These are phyloP conservation scores for Inonotus hispidus DNA, from an alignment of 1,284 basidiomycete genomes.

Conservation along the genomic window DNA sequence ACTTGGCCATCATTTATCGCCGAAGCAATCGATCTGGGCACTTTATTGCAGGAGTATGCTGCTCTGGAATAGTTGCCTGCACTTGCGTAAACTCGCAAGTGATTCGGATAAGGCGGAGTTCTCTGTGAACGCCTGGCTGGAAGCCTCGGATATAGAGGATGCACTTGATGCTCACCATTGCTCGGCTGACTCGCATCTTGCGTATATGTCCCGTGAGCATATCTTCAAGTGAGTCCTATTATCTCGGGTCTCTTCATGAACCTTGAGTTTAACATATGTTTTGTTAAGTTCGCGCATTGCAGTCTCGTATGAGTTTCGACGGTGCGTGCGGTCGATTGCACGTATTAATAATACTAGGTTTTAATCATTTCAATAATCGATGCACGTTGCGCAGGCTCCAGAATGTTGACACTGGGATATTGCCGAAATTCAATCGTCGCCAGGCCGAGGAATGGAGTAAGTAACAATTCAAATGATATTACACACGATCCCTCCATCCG, in stretches of 20 bases:
- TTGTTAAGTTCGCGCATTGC: slow-evolving; percentile 56
- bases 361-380: slow-evolving; percentile 24
- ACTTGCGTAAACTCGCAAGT: slow-evolving; percentile 39
- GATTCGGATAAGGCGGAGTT: slow-evolving; percentile 52
- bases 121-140: slow-evolving; percentile 54
- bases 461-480: slow-evolving; percentile 25
- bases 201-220: slow-evolving; percentile 66
- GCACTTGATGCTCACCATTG: slow-evolving; percentile 61
- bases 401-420: slow-evolving; percentile 27
- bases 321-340: slow-evolving; percentile 37
- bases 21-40: slow-evolving; percentile 73
- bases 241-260: background rate
- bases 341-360: background rate
- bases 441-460: slow-evolving; percentile 73
- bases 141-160: slow-evolving; percentile 59
- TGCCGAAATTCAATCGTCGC: slow-evolving; percentile 53
- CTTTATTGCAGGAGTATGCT: slow-evolving; percentile 75
- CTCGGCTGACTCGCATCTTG: slow-evolving; percentile 56
- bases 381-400: slow-evolving; percentile 29
- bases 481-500: background rate
- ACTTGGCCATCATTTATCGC: slow-evolving; percentile 34
- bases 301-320: slow-evolving; percentile 58
- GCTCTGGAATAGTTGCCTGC: slow-evolving; percentile 63
- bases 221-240: slow-evolving; percentile 73
- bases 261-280: slow-evolving; percentile 10